A percentile compares a stretch with the other conserved stretches of the same genome.
Conservation (phyloP, 2,329 filamentous ascomycete species). For the Bipolaris gigantea region DNA sequence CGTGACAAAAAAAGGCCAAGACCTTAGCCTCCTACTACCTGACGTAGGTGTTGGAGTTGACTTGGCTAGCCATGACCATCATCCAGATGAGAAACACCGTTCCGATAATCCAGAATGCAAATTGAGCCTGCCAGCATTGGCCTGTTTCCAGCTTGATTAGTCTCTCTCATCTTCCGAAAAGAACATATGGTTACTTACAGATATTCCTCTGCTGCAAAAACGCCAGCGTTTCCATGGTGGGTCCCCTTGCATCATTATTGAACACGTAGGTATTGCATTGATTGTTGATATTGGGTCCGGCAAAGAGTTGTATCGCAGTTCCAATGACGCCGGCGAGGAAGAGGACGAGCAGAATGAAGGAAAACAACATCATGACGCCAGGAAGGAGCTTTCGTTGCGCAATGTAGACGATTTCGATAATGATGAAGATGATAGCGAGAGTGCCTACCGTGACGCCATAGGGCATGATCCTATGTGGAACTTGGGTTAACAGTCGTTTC, state of each 20-base stretch:
- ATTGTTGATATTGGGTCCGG: slow-evolving; percentile 58
- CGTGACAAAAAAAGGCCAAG: background rate
- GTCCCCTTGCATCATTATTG: slow-evolving; percentile 50
- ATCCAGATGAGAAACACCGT: slow-evolving; percentile 67
- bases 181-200: slow-evolving; percentile 49
- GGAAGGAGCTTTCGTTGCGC: slow-evolving; percentile 60
- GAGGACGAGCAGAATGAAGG: slow-evolving; percentile 64
- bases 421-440: slow-evolving; percentile 61
- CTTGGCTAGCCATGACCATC: slow-evolving; percentile 64
- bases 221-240: slow-evolving; percentile 59
- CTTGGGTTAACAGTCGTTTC: slow-evolving; percentile 6
- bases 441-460: slow-evolving; percentile 62
- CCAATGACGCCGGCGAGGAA: slow-evolving; percentile 66
- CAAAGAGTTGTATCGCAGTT: slow-evolving; percentile 64
- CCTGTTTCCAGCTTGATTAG: slow-evolving; percentile 44
- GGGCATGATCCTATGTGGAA: slow-evolving; percentile 60
- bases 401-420: slow-evolving; percentile 60
- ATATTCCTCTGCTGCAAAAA: slow-evolving; percentile 66
- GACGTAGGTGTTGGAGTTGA: slow-evolving; percentile 51
- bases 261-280: slow-evolving; percentile 62
- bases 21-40: background rate
- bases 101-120: slow-evolving; percentile 66
- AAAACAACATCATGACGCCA: slow-evolving; percentile 60
- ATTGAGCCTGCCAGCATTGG: slow-evolving; percentile 64
- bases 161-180: background rate